Conservation (phyloP, 73 alveolate species). For the Paramecium biaurelia region DNA sequence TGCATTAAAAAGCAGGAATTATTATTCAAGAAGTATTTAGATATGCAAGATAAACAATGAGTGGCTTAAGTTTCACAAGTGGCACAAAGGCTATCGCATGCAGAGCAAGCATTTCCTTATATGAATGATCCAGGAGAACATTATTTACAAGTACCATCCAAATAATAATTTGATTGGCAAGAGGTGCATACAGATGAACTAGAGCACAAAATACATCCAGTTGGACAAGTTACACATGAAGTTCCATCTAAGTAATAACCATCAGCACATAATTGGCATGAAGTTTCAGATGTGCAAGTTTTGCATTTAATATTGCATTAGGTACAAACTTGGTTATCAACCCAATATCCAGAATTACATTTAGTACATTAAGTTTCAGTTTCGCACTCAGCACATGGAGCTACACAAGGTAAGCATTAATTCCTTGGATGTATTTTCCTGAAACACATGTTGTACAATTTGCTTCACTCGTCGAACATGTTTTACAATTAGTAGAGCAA, state of each 20-base stretch:
- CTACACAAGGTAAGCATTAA: neutral
- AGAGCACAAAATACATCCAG: conserved; percentile 7
- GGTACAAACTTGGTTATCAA: neutral
- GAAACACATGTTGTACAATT: neutral
- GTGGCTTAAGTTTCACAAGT: conserved; percentile 54
- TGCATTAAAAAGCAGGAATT: neutral
- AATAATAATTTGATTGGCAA: neutral
- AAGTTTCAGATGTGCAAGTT: neutral
- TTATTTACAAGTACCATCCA: neutral
- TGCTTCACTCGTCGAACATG: neutral
- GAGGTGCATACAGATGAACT: neutral
- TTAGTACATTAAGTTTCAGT: neutral
- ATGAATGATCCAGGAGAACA: neutral
- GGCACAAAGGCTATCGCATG: neutral
- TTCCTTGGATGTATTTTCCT: conserved; percentile 33
- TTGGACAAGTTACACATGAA: neutral
- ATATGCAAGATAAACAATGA: neutral
- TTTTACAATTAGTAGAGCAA: conserved; percentile 8
- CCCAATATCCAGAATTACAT: neutral
- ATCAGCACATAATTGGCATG: neutral
- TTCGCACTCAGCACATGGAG: conserved; percentile 21
- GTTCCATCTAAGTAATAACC: neutral
- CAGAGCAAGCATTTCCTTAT: neutral
- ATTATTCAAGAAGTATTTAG: neutral
- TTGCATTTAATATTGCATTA: neutral